Evolutionary conservation across 2,329 filamentous ascomycete genomes (phyloP).

Genomic region (Aureobasidium sp.): DNA sequence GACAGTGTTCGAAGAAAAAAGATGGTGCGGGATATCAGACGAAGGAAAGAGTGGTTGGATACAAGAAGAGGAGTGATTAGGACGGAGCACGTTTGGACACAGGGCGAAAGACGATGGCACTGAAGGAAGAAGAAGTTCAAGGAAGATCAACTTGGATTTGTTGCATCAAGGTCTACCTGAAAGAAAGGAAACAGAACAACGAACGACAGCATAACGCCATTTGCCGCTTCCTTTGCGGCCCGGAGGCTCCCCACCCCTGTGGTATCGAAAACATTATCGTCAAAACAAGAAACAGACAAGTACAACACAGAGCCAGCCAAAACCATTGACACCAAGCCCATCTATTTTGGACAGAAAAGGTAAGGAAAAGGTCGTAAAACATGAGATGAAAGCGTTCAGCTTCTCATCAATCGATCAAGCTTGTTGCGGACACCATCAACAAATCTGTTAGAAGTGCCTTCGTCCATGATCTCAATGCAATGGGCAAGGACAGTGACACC

Average conservation of each 20-base stretch:
- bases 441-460: conserved; percentile 46
- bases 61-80: background rate
- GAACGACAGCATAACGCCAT: background rate
- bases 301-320: background rate
- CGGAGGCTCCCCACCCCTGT: background rate
- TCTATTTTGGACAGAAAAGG: conserved; percentile 4
- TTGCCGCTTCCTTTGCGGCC: background rate
- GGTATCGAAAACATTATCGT: background rate
- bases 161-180: background rate
- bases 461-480: conserved; percentile 47
- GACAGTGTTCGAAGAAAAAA: background rate
- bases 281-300: background rate
- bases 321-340: background rate
- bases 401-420: conserved; percentile 39
- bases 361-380: background rate
- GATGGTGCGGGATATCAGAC: too few relatives aligned
- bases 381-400: conserved; percentile 18
- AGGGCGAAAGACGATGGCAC: background rate
- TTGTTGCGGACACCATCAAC: conserved; percentile 50
- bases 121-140: background rate
- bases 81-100: background rate
- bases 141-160: conserved; percentile 1
- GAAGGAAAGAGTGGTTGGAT: background rate
- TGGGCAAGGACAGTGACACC: conserved; percentile 44
- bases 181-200: background rate